These are phyloP conservation scores for Fraxinus albicans DNA, from an alignment of 305 asterid genomes.

Conservation along the genomic window DNA sequence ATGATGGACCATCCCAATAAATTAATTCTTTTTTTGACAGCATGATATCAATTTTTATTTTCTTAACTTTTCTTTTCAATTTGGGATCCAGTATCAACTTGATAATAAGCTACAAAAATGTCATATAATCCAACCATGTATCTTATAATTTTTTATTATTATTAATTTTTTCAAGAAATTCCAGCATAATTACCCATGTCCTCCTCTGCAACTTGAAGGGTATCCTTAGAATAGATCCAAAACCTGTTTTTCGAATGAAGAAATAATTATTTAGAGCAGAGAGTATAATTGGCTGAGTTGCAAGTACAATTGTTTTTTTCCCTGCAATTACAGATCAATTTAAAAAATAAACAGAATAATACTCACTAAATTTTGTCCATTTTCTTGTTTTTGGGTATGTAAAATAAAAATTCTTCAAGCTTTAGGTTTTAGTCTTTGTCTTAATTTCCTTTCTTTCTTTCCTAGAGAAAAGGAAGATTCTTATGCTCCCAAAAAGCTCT, in stretches of 20 bases:
- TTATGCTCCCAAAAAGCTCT: conserved; percentile 24
- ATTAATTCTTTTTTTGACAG: not conserved
- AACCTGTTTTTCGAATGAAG: conserved; percentile 19
- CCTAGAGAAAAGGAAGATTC: conserved; percentile 29
- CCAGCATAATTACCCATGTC: conserved; percentile 22
- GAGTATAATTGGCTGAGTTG: conserved; percentile 19
- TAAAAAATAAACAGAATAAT: conserved; percentile 13
- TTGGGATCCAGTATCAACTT: conserved; percentile 15
- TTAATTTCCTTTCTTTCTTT: not conserved
- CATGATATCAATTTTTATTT: conserved; percentile 12
- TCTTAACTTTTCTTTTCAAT: not conserved
- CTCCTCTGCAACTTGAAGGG: conserved; percentile 26
- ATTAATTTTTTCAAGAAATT: conserved; percentile 9
- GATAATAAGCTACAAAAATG: not conserved
- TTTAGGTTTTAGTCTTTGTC: conserved; percentile 30
- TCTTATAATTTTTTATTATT: too few species aligned
- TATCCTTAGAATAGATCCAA: conserved; percentile 35
- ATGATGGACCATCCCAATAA: conserved; percentile 22
- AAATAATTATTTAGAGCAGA: not conserved
- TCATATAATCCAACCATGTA: not conserved
- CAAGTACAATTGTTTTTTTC: not conserved
- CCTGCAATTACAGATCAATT: not conserved
- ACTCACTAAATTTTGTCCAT: conserved; percentile 20
- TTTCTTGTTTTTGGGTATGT: conserved; percentile 38
- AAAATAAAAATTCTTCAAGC: conserved; percentile 38